phyloP scores from a whole-genome alignment of 2,329 filamentous ascomycete species.

The Fusarium coffeatum region DNA sequence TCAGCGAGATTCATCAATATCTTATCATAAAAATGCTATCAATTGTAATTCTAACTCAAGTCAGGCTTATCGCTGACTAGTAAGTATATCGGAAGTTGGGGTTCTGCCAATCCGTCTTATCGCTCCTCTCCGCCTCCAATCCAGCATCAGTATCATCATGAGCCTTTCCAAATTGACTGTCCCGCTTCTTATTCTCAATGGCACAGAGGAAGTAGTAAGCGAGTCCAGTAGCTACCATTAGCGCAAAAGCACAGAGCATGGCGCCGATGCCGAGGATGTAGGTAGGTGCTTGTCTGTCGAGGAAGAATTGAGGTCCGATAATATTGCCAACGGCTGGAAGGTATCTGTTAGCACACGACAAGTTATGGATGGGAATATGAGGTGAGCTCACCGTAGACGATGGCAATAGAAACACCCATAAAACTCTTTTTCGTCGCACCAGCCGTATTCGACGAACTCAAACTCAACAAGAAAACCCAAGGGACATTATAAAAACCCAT shows the following conservation, averaged over 20 bases:
- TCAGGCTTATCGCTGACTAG: fast-evolving
- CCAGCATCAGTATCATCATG: constrained; percentile 8
- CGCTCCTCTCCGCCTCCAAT: constrained; percentile 11
- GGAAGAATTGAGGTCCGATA: constrained; percentile 48
- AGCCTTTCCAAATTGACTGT: constrained; percentile 22
- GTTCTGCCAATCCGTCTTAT: constrained; percentile 38
- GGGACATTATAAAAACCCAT: constrained; percentile 52
- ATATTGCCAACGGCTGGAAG: constrained; percentile 49
- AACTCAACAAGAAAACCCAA: constrained; percentile 46
- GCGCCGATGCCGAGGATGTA: constrained; percentile 46
- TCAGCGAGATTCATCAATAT: neutral
- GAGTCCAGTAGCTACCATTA: constrained; percentile 40
- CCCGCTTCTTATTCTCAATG: constrained; percentile 41
- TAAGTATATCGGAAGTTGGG: constrained; percentile 35
- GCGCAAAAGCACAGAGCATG: constrained; percentile 46
- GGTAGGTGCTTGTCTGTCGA: constrained; percentile 42
- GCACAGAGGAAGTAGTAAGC: constrained; percentile 40
- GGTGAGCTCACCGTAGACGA: constrained; percentile 40
- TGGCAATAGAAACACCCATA: constrained; percentile 45
- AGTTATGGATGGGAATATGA: neutral
- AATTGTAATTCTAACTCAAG: fast-evolving
- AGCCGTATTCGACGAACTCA: constrained; percentile 48
- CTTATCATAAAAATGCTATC: neutral
- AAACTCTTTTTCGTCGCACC: constrained; percentile 50
- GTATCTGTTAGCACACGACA: too few relatives aligned